Base-by-base conservation (phyloP, 306 rosid species). In the Oxytropis ochrocephala region DNA sequence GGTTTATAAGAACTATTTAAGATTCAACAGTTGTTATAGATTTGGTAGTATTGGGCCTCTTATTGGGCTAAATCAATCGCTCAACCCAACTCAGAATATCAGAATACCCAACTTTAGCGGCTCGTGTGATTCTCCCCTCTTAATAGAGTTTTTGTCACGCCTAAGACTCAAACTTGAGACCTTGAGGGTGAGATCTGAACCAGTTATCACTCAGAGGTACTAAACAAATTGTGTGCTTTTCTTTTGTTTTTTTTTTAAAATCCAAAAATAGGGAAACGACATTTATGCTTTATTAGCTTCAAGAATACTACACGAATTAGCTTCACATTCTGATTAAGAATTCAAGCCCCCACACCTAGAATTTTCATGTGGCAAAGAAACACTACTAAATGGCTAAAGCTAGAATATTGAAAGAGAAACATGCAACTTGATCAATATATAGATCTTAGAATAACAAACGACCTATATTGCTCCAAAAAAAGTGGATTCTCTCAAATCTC, bases 401-500 rank as follows among this genome's bases (percentile, higher is more conserved):
- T 39, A 33, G 61, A 55, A 46, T 44, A n/a, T 65, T 52, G 47
- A 57, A 57, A n/a, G 0, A 36, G 19, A 18, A 49, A 49, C 11
- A 60, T 38, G 9, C 48, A 47, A 46, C 36, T 57, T 59, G 14
- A 38, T 49, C 9, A 6, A 44, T 38, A 49, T 27, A 11, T 7
- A 46, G 55, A 62, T 13, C 27, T 24, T 53, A 44, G 17, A 64
- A 29, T 41, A 11, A 41, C 7, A 38, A 41, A 47, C 56, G 19
- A 41, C 42, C 55, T 64, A 2, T 3, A 69, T 49, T 51, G 12
- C 50, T 70, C 62, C 43, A 43, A 43, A 2, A 6, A 36, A 78
- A 72, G 74, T 64, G 51, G 82, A 78, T 78, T 78, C 74, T 77
- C 64, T 5, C 46, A 5, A 30, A 16, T 77, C 69, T 5, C 46